A percentile compares a stretch with the other conserved stretches of the same genome.
Conservation (phyloP, 192 early-diverging fungal genomes). For the Backusella psychrophila region DNA sequence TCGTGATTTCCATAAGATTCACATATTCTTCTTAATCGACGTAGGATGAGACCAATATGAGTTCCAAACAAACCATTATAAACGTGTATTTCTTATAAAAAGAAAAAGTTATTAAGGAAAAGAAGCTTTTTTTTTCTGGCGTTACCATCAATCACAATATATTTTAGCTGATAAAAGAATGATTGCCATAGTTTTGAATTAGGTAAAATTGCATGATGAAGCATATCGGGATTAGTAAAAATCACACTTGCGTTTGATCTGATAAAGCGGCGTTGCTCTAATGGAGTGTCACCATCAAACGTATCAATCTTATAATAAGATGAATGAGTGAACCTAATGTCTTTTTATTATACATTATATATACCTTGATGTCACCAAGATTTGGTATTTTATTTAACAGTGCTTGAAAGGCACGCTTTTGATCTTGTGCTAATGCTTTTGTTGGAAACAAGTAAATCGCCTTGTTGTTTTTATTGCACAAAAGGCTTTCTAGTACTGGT, state of each 20-base stretch:
- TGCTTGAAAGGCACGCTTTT: conserved; percentile 48
- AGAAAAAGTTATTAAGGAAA: not conserved
- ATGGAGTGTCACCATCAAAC: conserved; percentile 68
- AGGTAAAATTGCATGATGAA: conserved; percentile 70
- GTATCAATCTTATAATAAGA: conserved; percentile 34
- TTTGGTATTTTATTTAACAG: conserved; percentile 31
- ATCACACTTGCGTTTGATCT: conserved; percentile 55
- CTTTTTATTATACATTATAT: not conserved
- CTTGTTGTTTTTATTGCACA: conserved; percentile 33
- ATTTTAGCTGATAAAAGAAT: conserved; percentile 51
- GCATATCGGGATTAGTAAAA: conserved; percentile 83
- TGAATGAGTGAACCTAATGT: not conserved
- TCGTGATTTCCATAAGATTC: conserved; percentile 40
- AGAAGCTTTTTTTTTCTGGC: not conserved
- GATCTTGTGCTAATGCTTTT: conserved; percentile 83
- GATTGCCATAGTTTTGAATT: conserved; percentile 51
- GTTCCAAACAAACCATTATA: conserved; percentile 68
- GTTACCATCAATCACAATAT: conserved; percentile 66
- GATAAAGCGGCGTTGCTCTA: conserved; percentile 42
- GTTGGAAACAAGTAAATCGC: conserved; percentile 76
- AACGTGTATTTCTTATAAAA: conserved; percentile 61
- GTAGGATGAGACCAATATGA: conserved; percentile 62
- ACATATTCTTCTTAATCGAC: conserved; percentile 61
- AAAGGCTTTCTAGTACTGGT: conserved; percentile 55
- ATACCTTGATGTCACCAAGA: conserved; percentile 31